Percentiles rank a stretch among this genome's conserved stretches.
Evolutionary conservation across 108 stramenopile species (phyloP).

Genomic region (Stephanodiscus minutulus): DNA sequence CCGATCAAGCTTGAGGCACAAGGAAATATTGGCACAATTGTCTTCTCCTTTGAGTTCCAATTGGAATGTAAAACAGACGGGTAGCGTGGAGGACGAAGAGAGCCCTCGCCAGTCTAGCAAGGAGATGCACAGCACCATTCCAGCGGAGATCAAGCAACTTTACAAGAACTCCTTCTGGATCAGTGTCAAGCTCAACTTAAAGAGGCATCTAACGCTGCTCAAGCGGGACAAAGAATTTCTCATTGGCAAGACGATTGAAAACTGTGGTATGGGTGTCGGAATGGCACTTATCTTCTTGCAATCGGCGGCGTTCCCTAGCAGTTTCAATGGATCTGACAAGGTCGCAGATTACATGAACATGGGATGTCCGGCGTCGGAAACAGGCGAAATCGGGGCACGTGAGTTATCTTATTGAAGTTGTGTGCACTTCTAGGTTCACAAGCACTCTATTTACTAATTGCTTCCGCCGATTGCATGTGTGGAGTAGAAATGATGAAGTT

Average conservation of each 20-base stretch:
- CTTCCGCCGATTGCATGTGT: neutral
- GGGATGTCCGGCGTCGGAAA: constrained; percentile 39
- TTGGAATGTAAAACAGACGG: constrained; percentile 19
- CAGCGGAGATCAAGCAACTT: constrained; percentile 28
- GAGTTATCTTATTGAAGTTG: neutral
- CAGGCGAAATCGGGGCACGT: neutral
- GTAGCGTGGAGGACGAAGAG: constrained; percentile 16
- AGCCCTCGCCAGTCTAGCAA: neutral
- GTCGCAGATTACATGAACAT: constrained; percentile 34
- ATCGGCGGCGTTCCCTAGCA: constrained; percentile 41
- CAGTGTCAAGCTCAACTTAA: constrained; percentile 50
- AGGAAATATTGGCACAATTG: constrained; percentile 28
- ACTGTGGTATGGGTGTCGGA: constrained; percentile 49
- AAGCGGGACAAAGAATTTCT: constrained; percentile 68
- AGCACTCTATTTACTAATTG: neutral
- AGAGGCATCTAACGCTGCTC: constrained; percentile 57
- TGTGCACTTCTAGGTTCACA: neutral
- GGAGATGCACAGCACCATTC: neutral
- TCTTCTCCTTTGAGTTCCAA: constrained; percentile 14
- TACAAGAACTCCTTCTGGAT: constrained; percentile 60
- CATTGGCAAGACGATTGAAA: constrained; percentile 51
- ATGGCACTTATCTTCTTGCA: constrained; percentile 44
- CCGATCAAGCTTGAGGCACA: constrained; percentile 18
- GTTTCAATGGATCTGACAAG: constrained; percentile 27
- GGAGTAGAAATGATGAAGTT: constrained; percentile 26